Evolutionary conservation across 2,329 filamentous ascomycete genomes (phyloP).

Genomic region (Pseudogymnoascus sp.): DNA sequence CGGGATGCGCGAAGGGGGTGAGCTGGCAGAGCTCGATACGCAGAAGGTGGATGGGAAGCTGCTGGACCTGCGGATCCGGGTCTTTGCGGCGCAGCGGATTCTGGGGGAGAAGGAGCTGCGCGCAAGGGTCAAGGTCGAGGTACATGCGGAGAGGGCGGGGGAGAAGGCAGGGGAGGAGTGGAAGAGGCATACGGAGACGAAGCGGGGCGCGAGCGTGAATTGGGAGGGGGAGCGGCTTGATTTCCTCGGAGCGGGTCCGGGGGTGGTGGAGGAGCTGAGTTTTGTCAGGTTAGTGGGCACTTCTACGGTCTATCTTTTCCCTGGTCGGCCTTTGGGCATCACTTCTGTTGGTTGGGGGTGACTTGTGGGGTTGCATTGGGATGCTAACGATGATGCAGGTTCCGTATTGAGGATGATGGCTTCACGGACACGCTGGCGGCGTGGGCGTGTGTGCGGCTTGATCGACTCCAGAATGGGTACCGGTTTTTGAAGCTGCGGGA

Average conservation of each 20-base stretch:
- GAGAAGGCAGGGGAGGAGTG: conserved; percentile 36
- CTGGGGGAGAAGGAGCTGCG: conserved; percentile 48
- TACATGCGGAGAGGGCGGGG: conserved; percentile 63
- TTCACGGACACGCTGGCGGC: conserved; percentile 71
- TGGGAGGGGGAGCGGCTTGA: conserved; percentile 44
- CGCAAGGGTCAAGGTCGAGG: conserved; percentile 58
- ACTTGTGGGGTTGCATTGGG: background rate
- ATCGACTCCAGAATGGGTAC: conserved; percentile 67
- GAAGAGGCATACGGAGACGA: conserved; percentile 49
- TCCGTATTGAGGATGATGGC: conserved; percentile 84
- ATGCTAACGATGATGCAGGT: conserved; percentile 27
- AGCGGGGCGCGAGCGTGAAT: conserved; percentile 52
- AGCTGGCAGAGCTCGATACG: background rate
- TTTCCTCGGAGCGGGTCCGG: conserved; percentile 45
- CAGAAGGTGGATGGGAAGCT: background rate
- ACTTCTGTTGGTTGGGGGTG: background rate
- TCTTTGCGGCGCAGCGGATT: conserved; percentile 70
- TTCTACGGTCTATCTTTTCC: background rate
- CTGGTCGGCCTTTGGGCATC: background rate
- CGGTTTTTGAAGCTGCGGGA: conserved; percentile 71
- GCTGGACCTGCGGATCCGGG: conserved; percentile 60
- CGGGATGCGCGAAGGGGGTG: conserved; percentile 50
- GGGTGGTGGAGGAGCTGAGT: conserved; percentile 59
- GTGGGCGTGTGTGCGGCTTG: conserved; percentile 83
- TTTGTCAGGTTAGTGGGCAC: conserved; percentile 56